phyloP scores from a whole-genome alignment of 352 stramenopile genomes.

The Phytophthora pisi region DNA sequence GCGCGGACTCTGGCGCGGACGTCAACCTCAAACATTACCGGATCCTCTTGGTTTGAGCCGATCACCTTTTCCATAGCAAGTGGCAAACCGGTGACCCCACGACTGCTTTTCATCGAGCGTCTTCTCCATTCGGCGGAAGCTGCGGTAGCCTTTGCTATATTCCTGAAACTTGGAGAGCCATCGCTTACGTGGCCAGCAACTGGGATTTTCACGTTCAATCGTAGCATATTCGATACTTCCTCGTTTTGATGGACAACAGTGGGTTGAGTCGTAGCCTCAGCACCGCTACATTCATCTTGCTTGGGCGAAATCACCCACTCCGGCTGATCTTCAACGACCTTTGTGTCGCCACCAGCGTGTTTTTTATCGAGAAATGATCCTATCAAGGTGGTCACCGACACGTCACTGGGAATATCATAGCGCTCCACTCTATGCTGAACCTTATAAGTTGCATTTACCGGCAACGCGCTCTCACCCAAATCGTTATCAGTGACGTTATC shows the following conservation, averaged over 20 bases:
- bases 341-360: background rate
- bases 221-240: background rate
- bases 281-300: conserved; percentile 17
- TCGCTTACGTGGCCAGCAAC: background rate
- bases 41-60: background rate
- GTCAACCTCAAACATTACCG: conserved; percentile 22
- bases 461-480: background rate
- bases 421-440: conserved; percentile 45
- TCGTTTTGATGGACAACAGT: background rate
- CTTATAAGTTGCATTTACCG: conserved; percentile 34
- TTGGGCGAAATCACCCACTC: background rate
- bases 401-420: conserved; percentile 40
- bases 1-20: conserved; percentile 26
- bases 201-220: conserved; percentile 13
- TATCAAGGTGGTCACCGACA: conserved; percentile 27
- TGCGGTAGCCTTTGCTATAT: background rate
- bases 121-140: conserved; percentile 8
- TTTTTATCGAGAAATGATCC: conserved; percentile 54
- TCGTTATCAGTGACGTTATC: background rate
- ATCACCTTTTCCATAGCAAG: conserved; percentile 3
- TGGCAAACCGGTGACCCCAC: background rate
- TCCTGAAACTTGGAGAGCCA: background rate
- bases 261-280: background rate
- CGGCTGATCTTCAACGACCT: background rate
- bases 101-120: background rate